Evolutionary conservation across 495 filamentous ascomycete genomes (phyloP).

Genomic region (Peziza echinospora): DNA sequence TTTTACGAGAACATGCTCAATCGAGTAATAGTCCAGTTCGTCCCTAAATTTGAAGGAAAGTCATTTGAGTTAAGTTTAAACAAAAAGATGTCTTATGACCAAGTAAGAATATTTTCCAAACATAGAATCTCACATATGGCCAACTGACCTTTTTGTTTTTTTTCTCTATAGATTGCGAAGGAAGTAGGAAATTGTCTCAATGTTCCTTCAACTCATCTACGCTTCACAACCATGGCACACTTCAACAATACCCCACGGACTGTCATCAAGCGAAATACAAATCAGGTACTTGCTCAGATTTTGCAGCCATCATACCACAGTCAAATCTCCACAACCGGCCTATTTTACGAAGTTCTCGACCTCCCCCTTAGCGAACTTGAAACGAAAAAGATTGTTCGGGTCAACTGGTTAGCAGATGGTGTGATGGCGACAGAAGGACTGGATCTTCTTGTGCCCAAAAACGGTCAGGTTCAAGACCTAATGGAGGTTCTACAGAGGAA

Average conservation of each 20-base stretch:
- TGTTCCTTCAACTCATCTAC: slow-evolving; percentile 66
- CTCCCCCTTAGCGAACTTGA: slow-evolving; percentile 84
- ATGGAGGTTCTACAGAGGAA: slow-evolving; percentile 55
- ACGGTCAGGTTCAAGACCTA: slow-evolving; percentile 54
- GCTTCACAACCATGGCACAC: slow-evolving; percentile 66
- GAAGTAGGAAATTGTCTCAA: slow-evolving; percentile 62
- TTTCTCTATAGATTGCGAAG: slow-evolving; percentile 43
- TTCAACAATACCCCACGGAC: slow-evolving; percentile 50
- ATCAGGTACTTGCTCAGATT: slow-evolving; percentile 45
- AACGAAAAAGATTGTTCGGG: slow-evolving; percentile 60
- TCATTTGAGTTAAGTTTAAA: slow-evolving; percentile 53
- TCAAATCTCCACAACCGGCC: slow-evolving; percentile 31
- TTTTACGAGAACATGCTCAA: slow-evolving; percentile 88
- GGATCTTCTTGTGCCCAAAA: slow-evolving; percentile 69
- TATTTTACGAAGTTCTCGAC: slow-evolving; percentile 84
- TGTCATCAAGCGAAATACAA: slow-evolving; percentile 47
- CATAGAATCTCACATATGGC: neutral
- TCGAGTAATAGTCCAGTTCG: slow-evolving; percentile 49
- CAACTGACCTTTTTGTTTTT: too few species aligned
- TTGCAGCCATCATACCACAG: slow-evolving; percentile 34
- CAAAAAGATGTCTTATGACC: slow-evolving; percentile 77
- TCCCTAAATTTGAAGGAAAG: slow-evolving; percentile 33
- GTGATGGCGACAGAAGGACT: slow-evolving; percentile 68
- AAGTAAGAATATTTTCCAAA: slow-evolving; percentile 15
- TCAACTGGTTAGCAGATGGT: slow-evolving; percentile 73